Percentiles rank a stretch among this genome's conserved stretches.
phyloP scores from a whole-genome alignment of 1,284 basidiomycete genomes.

The Trichosporon sp. region DNA sequence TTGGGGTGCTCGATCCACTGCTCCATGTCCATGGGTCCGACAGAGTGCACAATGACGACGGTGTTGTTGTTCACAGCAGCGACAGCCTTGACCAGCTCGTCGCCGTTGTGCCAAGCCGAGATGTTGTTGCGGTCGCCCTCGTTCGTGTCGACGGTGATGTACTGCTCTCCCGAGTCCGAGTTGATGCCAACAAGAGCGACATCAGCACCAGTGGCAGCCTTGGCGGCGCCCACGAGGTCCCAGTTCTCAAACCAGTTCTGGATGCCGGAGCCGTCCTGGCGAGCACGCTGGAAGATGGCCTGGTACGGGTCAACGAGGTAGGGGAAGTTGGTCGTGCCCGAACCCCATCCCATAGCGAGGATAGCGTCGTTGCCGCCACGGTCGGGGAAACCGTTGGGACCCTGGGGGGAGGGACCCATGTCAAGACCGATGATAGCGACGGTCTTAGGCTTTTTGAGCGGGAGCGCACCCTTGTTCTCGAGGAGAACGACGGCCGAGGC shows the following conservation, averaged over 20 bases:
- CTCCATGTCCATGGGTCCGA: slow-evolving; percentile 73
- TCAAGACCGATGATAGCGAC: slow-evolving; percentile 70
- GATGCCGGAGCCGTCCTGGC: slow-evolving; percentile 62
- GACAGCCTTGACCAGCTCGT: slow-evolving; percentile 57
- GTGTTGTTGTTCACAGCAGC: slow-evolving; percentile 66
- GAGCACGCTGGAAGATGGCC: slow-evolving; percentile 66
- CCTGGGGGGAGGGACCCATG: slow-evolving; percentile 67
- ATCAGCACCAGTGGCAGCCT: slow-evolving; percentile 62
- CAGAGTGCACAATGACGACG: slow-evolving; percentile 76
- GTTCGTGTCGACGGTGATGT: slow-evolving; percentile 71
- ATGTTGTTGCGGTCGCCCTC: slow-evolving; percentile 71
- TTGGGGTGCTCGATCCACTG: slow-evolving; percentile 68
- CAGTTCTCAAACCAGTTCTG: slow-evolving; percentile 66
- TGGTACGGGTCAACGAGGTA: slow-evolving; percentile 64
- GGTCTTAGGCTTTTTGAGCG: slow-evolving; percentile 62
- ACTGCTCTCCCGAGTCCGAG: slow-evolving; percentile 73
- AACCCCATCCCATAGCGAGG: slow-evolving; percentile 84
- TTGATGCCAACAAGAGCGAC: slow-evolving; percentile 70
- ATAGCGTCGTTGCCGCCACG: slow-evolving; percentile 61
- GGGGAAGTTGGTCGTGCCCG: slow-evolving; percentile 62
- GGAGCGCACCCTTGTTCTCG: slow-evolving; percentile 68
- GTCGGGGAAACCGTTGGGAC: slow-evolving; percentile 73
- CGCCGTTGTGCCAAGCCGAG: slow-evolving; percentile 76
- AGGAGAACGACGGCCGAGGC: slow-evolving; percentile 65
- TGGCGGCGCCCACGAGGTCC: slow-evolving; percentile 61